These are phyloP conservation scores for Candida sithepensis DNA, from an alignment of 805 yeast species.

Conservation along the genomic window DNA sequence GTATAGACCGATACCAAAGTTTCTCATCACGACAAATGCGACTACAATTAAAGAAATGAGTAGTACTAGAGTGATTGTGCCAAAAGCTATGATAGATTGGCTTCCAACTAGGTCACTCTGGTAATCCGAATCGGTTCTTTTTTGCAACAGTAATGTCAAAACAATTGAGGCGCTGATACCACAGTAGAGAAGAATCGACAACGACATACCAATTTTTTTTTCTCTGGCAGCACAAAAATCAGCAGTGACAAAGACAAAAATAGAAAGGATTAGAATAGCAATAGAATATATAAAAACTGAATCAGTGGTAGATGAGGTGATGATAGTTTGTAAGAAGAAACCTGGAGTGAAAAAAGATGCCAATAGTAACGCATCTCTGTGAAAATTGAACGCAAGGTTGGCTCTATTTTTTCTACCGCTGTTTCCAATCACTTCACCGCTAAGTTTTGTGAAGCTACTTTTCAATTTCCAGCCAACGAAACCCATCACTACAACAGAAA, in stretches of 20 bases:
- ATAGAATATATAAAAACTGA: conserved; percentile 38
- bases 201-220: conserved; percentile 17
- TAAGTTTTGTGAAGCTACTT: conserved; percentile 10
- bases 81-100: conserved; percentile 31
- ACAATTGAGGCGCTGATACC: conserved; percentile 29
- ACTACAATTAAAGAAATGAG: conserved; percentile 26
- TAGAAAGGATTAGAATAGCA: conserved; percentile 18
- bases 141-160: background rate
- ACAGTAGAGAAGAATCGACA: conserved; percentile 26
- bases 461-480: conserved; percentile 18
- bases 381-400: conserved; percentile 36
- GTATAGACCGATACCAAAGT: conserved; percentile 15
- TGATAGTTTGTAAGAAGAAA: conserved; percentile 39
- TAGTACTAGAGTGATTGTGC: conserved; percentile 34
- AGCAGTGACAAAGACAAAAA: conserved; percentile 33
- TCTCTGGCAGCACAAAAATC: conserved; percentile 38
- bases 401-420: conserved; percentile 31
- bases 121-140: background rate
- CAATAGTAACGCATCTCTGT: conserved; percentile 30
- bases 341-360: conserved; percentile 40
- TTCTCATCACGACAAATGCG: conserved; percentile 6
- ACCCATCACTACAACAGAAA: background rate
- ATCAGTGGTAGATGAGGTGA: conserved; percentile 35
- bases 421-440: conserved; percentile 35
- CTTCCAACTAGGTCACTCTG: background rate